Evolutionary conservation across 2,329 filamentous ascomycete genomes (phyloP), one percentile per base, ranked within the genome.

Genomic region (Bipolaris cookei): DNA sequence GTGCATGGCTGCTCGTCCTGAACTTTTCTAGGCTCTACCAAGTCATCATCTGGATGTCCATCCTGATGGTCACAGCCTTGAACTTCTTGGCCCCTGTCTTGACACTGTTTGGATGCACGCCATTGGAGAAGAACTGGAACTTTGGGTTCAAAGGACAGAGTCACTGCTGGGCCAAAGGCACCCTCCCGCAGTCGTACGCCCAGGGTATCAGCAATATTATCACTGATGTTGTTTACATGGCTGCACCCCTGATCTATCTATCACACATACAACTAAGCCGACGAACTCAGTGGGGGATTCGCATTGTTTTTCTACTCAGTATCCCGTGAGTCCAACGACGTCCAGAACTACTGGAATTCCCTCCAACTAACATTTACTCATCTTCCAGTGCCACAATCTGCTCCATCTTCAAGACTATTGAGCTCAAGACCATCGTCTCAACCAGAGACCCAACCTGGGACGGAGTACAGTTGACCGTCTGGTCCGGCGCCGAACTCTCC

Each of bases 111-210:
- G 63, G 67, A 23, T 73, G 70, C 39, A 58, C 56, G 4, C 69
- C 70, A 8, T 47, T 71, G 16, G 67, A 70, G 51, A 61, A 57
- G 21, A 70, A 70, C 34, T 73, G 70, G 70, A 69, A 73, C 37
- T 55, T 44, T 37, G 61, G 49, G 1, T 60, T 66, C 6, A 53
- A 52, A n/a, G 52, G 55, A 3, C 49, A 58, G 21, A 51, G 37
- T 32, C 57, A 62, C 18, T 72, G 69, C 54, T 72, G 69, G 66
- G 64, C 62, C 13, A 63, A 53, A 30, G 66, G 63, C 10, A 54
- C 62, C 4, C 32, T 70, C 6, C 56, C 48, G 20, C 64, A 70
- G 2, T 65, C 64, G 3, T 70, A 72, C 30, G 64, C 64, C 1
- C 68, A 72, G 48, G 68, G 65, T 14, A 58, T 69, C 20, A 67